Base-by-base conservation (phyloP, 495 filamentous ascomycete genomes). In the Aspergillus campestris region DNA sequence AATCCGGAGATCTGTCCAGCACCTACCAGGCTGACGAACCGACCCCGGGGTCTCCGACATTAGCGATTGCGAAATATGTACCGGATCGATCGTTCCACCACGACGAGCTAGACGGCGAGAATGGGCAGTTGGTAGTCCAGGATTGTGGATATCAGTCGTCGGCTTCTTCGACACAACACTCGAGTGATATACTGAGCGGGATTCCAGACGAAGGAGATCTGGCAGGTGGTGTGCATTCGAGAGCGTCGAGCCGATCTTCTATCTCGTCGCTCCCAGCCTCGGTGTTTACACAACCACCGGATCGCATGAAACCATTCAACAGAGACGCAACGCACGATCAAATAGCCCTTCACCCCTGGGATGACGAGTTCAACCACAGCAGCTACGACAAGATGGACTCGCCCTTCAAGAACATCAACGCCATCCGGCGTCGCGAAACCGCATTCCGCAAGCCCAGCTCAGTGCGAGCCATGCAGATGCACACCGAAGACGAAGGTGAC, bases 401-500 rank as follows among this genome's bases (percentile, higher is more conserved):
- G 28, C 47, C 42, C 0, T 32, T 57, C 12, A 54, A 48, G 34
- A 29, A 45, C 8, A 47, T 59, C 11, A 61, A 60, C 5, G 58
- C 58, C 5, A 58, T 67, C n/a, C 56, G 61, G 12, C 61, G 66
- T 29, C 63, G 64, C 1, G 61, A 70, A 43, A 62, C 73, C 1
- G 70, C 69, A 7, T 86, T 85, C 50, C 72, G 81, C 40, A 86
- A 86, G 7, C 80, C 86, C 0, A 87, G 84, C 31, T 86, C 83
- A 0, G 80, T 91, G 7, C 74, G 81, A 32, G 82, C 82, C 1
- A 81, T 92, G 69, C 86, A 91, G 55, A 86, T 91, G 80, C 74
- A 74, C 38, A 76, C 79, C 0, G 65, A 69, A 55, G 68, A 63
- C 48, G 69, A 71, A 53, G 60, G 55, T 2, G 65, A 71, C 0